A percentile compares a stretch with the other conserved stretches of the same genome.
Conservation (phyloP, 495 filamentous ascomycete genomes). For the Pyronema domesticum region DNA sequence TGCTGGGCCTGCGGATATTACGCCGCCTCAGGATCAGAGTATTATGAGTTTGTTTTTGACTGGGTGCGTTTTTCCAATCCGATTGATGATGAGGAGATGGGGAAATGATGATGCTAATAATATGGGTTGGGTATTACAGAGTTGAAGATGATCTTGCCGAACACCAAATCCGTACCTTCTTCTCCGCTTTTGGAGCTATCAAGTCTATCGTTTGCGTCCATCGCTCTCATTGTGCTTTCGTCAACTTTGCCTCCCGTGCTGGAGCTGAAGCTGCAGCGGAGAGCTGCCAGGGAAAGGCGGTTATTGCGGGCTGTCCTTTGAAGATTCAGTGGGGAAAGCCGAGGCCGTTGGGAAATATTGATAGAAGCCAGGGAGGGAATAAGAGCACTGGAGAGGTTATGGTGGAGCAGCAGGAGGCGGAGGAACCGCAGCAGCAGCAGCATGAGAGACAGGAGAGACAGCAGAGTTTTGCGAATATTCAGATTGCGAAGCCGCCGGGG, state of each 20-base stretch:
- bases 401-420: slow-evolving; percentile 33
- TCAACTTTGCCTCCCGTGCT: slow-evolving; percentile 74
- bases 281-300: slow-evolving; percentile 69
- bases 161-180: slow-evolving; percentile 75
- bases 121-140: slow-evolving; percentile 1
- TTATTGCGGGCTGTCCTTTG: slow-evolving; percentile 70
- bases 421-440: slow-evolving; percentile 12
- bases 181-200: slow-evolving; percentile 68
- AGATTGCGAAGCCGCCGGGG: slow-evolving; percentile 71
- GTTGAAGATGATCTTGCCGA: slow-evolving; percentile 94
- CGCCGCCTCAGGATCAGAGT: slow-evolving; percentile 62
- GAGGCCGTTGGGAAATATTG: slow-evolving; percentile 74
- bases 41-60: slow-evolving; percentile 87
- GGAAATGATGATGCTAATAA: no score
- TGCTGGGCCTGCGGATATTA: slow-evolving; percentile 61
- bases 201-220: slow-evolving; percentile 87
- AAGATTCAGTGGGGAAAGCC: slow-evolving; percentile 83
- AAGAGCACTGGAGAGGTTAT: slow-evolving; percentile 25
- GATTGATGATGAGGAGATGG: background rate
- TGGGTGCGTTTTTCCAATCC: slow-evolving; percentile 29
- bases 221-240: slow-evolving; percentile 87
- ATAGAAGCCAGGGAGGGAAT: slow-evolving; percentile 26
- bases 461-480: slow-evolving; percentile 7
- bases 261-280: slow-evolving; percentile 69
- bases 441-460: slow-evolving; percentile 28